Percentiles rank a stretch among this genome's conserved stretches.
phyloP scores from a whole-genome alignment of 2,329 filamentous ascomycete species.

The Phyllosticta capitalensis region DNA sequence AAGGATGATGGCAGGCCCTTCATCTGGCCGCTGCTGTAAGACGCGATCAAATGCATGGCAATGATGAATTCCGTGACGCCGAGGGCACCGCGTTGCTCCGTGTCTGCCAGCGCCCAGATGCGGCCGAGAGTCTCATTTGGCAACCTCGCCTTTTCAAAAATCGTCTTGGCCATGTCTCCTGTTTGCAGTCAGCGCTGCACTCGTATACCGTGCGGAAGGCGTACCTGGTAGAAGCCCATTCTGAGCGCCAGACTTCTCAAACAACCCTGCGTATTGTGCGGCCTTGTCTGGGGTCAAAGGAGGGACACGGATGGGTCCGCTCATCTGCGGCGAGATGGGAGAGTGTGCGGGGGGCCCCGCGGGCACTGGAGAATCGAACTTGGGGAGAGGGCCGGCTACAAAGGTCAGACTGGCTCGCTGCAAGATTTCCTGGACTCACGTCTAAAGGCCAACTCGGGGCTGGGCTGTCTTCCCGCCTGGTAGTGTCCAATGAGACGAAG shows the following conservation, averaged over 20 bases:
- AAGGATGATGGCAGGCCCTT: conserved; percentile 70
- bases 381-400: conserved; percentile 69
- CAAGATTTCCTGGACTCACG: conserved; percentile 36
- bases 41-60: conserved; percentile 93
- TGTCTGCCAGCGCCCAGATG: conserved; percentile 93
- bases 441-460: conserved; percentile 70
- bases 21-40: conserved; percentile 75
- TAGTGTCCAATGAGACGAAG: conserved; percentile 91
- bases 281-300: conserved; percentile 82
- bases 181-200: conserved; percentile 9
- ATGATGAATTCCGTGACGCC: conserved; percentile 91
- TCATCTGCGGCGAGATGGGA: conserved; percentile 32
- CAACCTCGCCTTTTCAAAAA: conserved; percentile 86
- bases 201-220: not conserved
- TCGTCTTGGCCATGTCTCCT: conserved; percentile 82
- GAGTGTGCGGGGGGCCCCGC: conserved; percentile 43
- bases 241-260: conserved; percentile 76
- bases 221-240: conserved; percentile 64
- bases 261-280: conserved; percentile 77
- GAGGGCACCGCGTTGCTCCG: conserved; percentile 80
- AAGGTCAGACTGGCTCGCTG: conserved; percentile 9
- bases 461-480: conserved; percentile 76
- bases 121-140: conserved; percentile 85
- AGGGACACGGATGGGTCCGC: conserved; percentile 69
- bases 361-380: conserved; percentile 64